Conservation (phyloP, 345 rosid genomes). For the Salix brachista region DNA sequence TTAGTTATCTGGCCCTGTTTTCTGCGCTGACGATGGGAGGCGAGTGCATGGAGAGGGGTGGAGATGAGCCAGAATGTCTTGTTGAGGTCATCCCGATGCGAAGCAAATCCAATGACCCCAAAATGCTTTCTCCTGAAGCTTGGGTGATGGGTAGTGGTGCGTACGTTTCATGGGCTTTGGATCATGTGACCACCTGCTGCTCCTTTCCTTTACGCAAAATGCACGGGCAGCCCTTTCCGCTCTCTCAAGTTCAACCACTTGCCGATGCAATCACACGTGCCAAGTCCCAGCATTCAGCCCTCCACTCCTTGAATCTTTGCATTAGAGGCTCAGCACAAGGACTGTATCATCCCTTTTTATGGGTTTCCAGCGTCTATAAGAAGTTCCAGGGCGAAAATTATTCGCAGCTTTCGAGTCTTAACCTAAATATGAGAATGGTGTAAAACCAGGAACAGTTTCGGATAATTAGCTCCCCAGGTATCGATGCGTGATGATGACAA, state of each 20-base stretch:
- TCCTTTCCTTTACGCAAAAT: conserved; percentile 28
- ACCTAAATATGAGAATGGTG: too few species aligned
- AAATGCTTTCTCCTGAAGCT: conserved; percentile 23
- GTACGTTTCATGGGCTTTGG: conserved; percentile 10
- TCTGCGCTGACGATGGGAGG: neutral
- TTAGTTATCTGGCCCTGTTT: neutral
- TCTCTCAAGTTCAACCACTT: conserved; percentile 4
- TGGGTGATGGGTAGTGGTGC: neutral
- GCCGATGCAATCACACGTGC: neutral
- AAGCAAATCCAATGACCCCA: conserved; percentile 17
- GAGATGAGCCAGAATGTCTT: conserved; percentile 30
- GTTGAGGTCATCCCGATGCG: conserved; percentile 34
- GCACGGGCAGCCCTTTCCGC: conserved; percentile 26
- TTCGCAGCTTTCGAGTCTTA: too few species aligned
- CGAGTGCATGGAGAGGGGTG: conserved; percentile 4
- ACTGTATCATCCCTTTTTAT: neutral
- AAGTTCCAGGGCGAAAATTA: neutral
- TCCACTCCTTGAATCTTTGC: neutral
- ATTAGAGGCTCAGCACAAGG: neutral
- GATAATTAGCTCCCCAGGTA: too few species aligned
- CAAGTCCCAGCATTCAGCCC: neutral
- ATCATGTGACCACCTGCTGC: conserved; percentile 29
- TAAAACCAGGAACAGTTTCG: too few species aligned
- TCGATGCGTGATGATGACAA: too few species aligned
- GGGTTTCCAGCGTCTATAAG: neutral